phyloP scores from a whole-genome alignment of 2,329 filamentous ascomycete species.

The Orbilia blumenaviensis region DNA sequence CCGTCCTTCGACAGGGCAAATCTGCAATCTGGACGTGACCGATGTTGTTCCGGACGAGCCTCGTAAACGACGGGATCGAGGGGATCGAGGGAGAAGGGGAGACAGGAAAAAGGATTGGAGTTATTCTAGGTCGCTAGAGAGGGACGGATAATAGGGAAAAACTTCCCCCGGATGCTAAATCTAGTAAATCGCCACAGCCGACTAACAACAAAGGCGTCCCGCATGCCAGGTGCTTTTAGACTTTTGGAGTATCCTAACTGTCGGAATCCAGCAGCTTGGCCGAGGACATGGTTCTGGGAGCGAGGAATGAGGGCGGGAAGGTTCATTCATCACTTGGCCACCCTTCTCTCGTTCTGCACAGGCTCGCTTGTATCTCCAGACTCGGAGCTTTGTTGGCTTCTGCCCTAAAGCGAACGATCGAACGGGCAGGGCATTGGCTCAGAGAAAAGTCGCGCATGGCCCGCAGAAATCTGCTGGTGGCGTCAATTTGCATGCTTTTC shows the following conservation, averaged over 20 bases:
- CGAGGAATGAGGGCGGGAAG: conserved; percentile 44
- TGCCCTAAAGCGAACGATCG: conserved; percentile 13
- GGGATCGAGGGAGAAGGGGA: conserved; percentile 22
- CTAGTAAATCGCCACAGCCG: conserved; percentile 50
- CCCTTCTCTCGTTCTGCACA: conserved; percentile 18
- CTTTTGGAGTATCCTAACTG: conserved; percentile 52
- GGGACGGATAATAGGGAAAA: conserved; percentile 52
- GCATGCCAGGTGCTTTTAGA: conserved; percentile 52
- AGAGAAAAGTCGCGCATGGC: conserved; percentile 47
- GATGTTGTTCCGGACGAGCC: conserved; percentile 36
- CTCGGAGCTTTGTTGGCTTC: conserved; percentile 40
- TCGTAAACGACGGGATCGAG: conserved; percentile 31
- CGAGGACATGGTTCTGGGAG: conserved; percentile 53
- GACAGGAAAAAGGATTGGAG: conserved; percentile 22
- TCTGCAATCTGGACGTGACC: conserved; percentile 31
- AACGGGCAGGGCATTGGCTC: neutral
- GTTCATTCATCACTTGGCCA: conserved; percentile 32
- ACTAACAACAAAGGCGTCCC: conserved; percentile 38
- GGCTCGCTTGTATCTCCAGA: conserved; percentile 51
- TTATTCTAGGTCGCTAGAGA: conserved; percentile 14
- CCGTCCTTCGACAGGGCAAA: conserved; percentile 34
- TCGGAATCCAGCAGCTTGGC: conserved; percentile 52
- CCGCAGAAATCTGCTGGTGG: conserved; percentile 43
- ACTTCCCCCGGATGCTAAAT: conserved; percentile 9
- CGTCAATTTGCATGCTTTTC: conserved; percentile 52